These are phyloP conservation scores for Canavalia gladiata DNA, from an alignment of 306 rosid genomes.

Conservation along the genomic window DNA sequence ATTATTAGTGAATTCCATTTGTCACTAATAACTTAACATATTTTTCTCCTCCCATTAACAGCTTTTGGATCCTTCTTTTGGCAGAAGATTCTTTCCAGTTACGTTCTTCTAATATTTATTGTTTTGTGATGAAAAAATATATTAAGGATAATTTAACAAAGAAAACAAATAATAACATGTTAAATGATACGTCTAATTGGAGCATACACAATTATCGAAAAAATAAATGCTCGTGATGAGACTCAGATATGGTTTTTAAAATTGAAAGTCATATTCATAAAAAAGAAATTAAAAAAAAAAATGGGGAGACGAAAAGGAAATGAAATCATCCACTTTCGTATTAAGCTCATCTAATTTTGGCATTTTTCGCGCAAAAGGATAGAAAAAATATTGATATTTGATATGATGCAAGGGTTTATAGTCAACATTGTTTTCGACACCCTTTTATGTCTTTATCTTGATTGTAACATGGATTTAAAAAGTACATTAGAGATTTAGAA, in stretches of 20 bases:
- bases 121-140: neutral
- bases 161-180: neutral
- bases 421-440: neutral
- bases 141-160: neutral
- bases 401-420: conserved; percentile 1
- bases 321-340: too few species aligned
- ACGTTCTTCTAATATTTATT: neutral
- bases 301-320: too few species aligned
- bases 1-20: neutral
- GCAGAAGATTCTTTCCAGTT: neutral
- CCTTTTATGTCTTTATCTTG: too few species aligned
- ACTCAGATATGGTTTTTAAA: too few species aligned
- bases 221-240: too few species aligned
- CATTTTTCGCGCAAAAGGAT: neutral
- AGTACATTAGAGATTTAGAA: too few species aligned
- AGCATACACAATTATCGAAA: neutral
- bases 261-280: too few species aligned
- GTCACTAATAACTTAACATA: neutral
- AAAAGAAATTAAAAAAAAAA: too few species aligned
- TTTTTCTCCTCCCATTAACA: neutral
- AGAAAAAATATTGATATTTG: neutral
- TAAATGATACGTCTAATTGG: neutral
- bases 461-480: too few species aligned
- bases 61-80: neutral
- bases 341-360: neutral